phyloP scores from a whole-genome alignment of 202 grass and related monocot genomes.

The Digitaria exilis region DNA sequence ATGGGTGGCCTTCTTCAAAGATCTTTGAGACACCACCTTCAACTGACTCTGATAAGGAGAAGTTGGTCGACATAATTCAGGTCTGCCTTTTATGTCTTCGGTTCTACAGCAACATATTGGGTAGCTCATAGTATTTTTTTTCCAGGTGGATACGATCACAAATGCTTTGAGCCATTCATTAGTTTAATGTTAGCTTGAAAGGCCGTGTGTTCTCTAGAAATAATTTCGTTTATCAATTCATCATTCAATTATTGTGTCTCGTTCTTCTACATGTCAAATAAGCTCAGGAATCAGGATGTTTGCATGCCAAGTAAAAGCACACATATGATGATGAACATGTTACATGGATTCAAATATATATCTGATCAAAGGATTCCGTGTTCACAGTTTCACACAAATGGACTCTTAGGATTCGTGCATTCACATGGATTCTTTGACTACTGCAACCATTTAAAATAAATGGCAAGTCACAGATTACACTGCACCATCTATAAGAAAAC shows the following conservation, averaged over 20 bases:
- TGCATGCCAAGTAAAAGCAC: neutral
- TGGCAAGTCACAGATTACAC: neutral
- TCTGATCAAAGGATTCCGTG: neutral
- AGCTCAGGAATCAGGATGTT: neutral
- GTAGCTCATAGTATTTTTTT: conserved; percentile 10
- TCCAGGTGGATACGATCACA: neutral
- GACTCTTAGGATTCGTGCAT: neutral
- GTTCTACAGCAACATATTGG: neutral
- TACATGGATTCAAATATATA: neutral
- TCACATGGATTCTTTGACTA: neutral
- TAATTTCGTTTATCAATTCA: neutral
- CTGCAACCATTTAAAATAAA: neutral
- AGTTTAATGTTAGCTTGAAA: conserved; percentile 23
- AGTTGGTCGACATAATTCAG: conserved; percentile 84
- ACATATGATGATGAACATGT: neutral
- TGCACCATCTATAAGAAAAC: neutral
- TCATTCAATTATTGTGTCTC: neutral
- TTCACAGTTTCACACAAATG: neutral
- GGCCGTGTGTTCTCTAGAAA: neutral
- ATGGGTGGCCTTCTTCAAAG: conserved; percentile 91
- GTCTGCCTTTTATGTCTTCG: conserved; percentile 32
- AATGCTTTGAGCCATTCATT: conserved; percentile 14
- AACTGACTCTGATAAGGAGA: conserved; percentile 70
- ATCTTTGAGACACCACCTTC: conserved; percentile 72
- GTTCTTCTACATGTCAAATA: neutral